Evolutionary conservation across 345 rosid genomes (phyloP).

Genomic region (Pugionium cornutum): DNA sequence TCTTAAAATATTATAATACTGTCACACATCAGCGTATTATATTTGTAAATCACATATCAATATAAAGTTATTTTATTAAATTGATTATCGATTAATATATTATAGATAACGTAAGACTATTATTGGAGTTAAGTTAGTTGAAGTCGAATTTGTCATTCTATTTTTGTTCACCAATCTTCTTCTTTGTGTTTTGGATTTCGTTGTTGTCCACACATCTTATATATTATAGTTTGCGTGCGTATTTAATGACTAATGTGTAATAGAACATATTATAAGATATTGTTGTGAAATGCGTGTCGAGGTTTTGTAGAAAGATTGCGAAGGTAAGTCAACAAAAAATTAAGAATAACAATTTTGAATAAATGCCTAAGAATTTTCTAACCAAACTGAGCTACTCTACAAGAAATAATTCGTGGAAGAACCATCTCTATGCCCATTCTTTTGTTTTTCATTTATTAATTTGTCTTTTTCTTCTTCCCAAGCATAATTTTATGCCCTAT

Average conservation of each 20-base stretch:
- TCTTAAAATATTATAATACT: too few species aligned
- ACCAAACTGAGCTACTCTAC: conserved; percentile 12
- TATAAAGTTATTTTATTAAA: too few species aligned
- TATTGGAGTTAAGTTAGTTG: too few species aligned
- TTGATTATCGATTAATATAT: too few species aligned
- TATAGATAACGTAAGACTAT: too few species aligned
- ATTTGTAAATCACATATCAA: too few species aligned
- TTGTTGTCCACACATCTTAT: background rate
- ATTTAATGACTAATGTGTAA: too few species aligned
- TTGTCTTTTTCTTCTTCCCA: too few species aligned
- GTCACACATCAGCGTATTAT: too few species aligned
- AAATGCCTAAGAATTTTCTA: conserved; percentile 4
- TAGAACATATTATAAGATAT: background rate
- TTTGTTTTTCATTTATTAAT: too few species aligned
- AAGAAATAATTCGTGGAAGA: conserved; percentile 6
- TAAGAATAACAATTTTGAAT: background rate
- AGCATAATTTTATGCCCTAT: too few species aligned
- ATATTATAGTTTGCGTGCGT: conserved; percentile 7
- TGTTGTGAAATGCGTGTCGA: conserved; percentile 16
- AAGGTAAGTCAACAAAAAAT: conserved; percentile 1
- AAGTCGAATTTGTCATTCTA: background rate
- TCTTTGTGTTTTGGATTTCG: background rate
- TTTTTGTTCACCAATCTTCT: background rate
- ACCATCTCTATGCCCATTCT: background rate
- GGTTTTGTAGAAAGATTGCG: conserved; percentile 14